Percentiles rank a stretch among this genome's conserved stretches.
Evolutionary conservation across 345 rosid genomes (phyloP).

Genomic region (Fremontodendron californicum): DNA sequence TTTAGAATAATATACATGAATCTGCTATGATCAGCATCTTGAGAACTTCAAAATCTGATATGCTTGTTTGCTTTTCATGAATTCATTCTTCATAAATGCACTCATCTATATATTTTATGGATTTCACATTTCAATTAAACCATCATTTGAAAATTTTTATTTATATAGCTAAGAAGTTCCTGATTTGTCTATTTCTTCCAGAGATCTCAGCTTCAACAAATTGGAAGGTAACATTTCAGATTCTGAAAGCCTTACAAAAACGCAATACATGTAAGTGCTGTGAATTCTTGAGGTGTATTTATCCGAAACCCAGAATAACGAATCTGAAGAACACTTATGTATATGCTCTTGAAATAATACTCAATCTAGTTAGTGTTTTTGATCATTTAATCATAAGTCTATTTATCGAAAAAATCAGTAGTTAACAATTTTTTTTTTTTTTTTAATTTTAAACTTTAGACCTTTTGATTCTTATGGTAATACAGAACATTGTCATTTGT

Average conservation of each 20-base stretch:
- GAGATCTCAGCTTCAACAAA: conserved; percentile 59
- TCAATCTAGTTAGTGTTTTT: neutral
- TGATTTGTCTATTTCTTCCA: conserved; percentile 12
- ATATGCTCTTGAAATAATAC: neutral
- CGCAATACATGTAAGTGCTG: conserved; percentile 38
- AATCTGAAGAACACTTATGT: neutral
- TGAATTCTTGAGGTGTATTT: neutral
- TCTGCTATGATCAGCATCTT: neutral
- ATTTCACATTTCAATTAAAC: neutral
- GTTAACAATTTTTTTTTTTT: too few species aligned
- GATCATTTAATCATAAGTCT: neutral
- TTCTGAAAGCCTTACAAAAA: conserved; percentile 11
- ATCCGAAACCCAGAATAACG: neutral
- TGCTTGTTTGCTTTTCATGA: neutral
- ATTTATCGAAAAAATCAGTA: neutral
- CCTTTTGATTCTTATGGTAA: neutral
- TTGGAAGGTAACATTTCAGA: conserved; percentile 39
- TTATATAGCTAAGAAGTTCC: neutral
- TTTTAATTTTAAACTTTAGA: neutral
- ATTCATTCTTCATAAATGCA: neutral
- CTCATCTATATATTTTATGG: neutral
- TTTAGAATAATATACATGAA: neutral
- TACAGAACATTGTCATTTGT: neutral
- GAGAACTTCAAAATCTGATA: neutral
- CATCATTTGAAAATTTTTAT: neutral